Evolutionary conservation across 805 yeast species (phyloP).

Genomic region (Saturnispora galanensis): DNA sequence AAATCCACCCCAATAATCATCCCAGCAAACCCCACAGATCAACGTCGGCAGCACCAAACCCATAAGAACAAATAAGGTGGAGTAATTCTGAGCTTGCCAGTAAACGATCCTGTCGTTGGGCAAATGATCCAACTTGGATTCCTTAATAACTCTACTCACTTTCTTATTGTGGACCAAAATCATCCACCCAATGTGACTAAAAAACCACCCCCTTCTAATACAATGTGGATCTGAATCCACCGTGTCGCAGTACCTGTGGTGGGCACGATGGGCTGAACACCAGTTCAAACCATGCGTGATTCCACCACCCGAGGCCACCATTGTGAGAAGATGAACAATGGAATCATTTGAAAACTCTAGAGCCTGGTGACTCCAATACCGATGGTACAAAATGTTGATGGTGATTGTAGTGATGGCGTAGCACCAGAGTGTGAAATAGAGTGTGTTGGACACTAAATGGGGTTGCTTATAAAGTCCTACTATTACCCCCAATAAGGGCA

Average conservation of each 20-base stretch:
- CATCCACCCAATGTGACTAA: constrained; percentile 88
- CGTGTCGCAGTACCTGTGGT: constrained; percentile 73
- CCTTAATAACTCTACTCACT: constrained; percentile 31
- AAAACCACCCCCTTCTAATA: constrained; percentile 68
- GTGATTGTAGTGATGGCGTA: constrained; percentile 58
- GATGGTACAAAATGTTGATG: constrained; percentile 76
- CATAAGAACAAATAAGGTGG: constrained; percentile 35
- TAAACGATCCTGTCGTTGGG: constrained; percentile 45
- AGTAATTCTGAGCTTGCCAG: constrained; percentile 69
- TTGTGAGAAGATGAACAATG: constrained; percentile 41
- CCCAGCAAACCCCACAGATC: constrained; percentile 59
- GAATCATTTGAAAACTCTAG: constrained; percentile 34
- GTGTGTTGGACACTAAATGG: constrained; percentile 24
- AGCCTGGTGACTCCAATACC: constrained; percentile 61
- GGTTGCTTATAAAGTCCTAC: constrained; percentile 7
- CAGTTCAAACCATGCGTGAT: constrained; percentile 71
- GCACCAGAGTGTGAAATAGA: constrained; percentile 41
- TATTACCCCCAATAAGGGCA: constrained; percentile 36
- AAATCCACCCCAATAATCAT: constrained; percentile 68
- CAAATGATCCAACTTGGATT: constrained; percentile 50
- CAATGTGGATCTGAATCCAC: constrained; percentile 85
- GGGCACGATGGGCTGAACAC: constrained; percentile 80
- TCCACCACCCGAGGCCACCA: constrained; percentile 63
- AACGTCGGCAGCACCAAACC: constrained; percentile 54
- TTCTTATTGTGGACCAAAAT: constrained; percentile 56